Base-by-base conservation (phyloP, 805 yeast species). In the Yarrowia divulgata region DNA sequence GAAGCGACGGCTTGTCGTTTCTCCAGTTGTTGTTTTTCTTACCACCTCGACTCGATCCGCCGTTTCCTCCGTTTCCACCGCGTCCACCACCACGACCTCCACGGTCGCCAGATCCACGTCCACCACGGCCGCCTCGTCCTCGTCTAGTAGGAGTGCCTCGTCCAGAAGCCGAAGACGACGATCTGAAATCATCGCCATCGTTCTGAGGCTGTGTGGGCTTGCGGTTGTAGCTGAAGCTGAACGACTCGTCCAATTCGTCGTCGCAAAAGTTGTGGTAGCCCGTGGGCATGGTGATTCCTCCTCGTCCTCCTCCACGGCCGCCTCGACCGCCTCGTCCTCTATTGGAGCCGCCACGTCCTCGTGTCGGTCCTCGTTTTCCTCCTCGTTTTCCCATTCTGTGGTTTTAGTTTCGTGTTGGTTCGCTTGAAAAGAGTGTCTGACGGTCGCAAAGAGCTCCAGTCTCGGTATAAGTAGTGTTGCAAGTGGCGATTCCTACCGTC, bases 381-480 rank as follows among this genome's bases (percentile, higher is more conserved):
- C 66, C 66, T 60, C 66, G 66, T 60, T 60, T 60, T 18, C 19
- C 52, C 66, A 60, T 60, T 32, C n/a, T n/a, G 42, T 42, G n/a
- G 43, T 14, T 6, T 40, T 40, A 5, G 29, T 23, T 23, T 23
- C 29, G 29, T 23, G 29, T 23, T 23, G 29, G 29, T 23, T 39
- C 40, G 40, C 14, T 14, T 40, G 43, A 3, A 6, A 5, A 40
- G 18, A 8, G 40, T 58, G 39, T n/a, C 23, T 40, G 35, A 3
- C 16, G 13, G 8, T 32, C 8, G 18, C 34, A 10, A 19, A 12
- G 13, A n/a, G 19, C 23, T 43, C 23, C 23, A n/a, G 45, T 32
- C 5, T 6, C 29, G 4, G 45, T 54, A 54, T 57, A 57, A 57
- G 48, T 40, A 42, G 48, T 23, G 29, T 34, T 18, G 8, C 13